Base-by-base conservation (phyloP, 495 filamentous ascomycete species). In the Podospora tetraspora region DNA sequence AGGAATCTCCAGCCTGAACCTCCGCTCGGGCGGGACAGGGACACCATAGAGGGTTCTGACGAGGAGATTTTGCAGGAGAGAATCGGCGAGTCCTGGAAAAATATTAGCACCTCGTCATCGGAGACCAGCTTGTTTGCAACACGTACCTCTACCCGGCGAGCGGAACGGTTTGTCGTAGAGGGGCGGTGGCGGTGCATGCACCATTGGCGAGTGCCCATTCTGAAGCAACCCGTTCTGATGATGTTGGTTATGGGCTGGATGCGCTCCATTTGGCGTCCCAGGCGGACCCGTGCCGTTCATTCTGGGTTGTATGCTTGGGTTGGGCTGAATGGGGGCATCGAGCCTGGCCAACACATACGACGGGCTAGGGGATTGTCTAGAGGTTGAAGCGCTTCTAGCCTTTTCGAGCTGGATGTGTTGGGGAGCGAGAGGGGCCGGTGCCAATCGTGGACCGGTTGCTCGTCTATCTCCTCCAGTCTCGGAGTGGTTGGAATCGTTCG, bases 41-140 rank as follows among this genome's bases (percentile, higher is more conserved):
- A 88, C 52, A 22, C 63, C 52, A 27, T 65, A 86, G 76, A 92
- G 90, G 3, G 90, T 88, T 52, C 79, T 76, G n/a, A 96, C 76
- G 25, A 84, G 81, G 57, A 93, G 75, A 62, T 86, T 90, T 29
- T 83, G 83, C 65, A 93, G 86, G 57, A 93, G 79, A 19, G 91
- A 87, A 72, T 90, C 85, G 37, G 73, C 62, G 13, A 69, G 37
- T 63, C 74, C 79, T 75, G 67, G 3, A 29, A 11, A 60, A 22
- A 0, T 32, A 59, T 71, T 63, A 75, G 71, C 57, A 19, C 34
- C 12, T 7, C 27, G 27, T 24, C 10, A 16, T 22, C 37, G 19
- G 16, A n/a, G 24, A 59, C 19, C 3, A 0, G 21, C 22, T 56
- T 25, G 16, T 19, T 1, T 64, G 52, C 3, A n/a, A 68, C 19